phyloP scores from a whole-genome alignment of 441 rosid genomes.

The Gossypium schwendimanii region DNA sequence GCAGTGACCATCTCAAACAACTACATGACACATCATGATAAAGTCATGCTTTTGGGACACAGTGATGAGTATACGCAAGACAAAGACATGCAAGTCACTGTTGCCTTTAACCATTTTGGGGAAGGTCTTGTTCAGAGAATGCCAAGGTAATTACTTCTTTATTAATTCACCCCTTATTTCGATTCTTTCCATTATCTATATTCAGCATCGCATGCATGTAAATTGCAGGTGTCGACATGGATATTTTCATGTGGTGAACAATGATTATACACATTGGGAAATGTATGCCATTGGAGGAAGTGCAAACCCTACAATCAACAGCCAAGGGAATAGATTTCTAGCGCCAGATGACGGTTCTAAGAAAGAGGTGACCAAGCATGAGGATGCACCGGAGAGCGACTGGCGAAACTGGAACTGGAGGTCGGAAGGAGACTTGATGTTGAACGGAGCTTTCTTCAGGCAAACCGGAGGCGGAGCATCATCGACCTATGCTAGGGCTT shows the following conservation, averaged over 20 bases:
- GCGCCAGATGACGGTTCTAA: neutral
- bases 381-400: constrained; percentile 6
- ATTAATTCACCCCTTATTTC: neutral
- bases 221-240: neutral
- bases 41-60: constrained; percentile 56
- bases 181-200: neutral
- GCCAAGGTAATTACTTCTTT: neutral
- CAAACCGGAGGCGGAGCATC: constrained; percentile 43
- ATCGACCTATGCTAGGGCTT: constrained; percentile 46
- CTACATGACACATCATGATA: constrained; percentile 57
- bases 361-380: constrained; percentile 33
- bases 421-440: constrained; percentile 4
- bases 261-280: constrained; percentile 3
- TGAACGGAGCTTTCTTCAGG: constrained; percentile 58
- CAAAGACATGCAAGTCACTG: constrained; percentile 9
- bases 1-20: constrained; percentile 59
- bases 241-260: constrained; percentile 5
- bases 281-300: constrained; percentile 7
- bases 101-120: constrained; percentile 2
- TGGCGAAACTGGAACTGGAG: constrained; percentile 1
- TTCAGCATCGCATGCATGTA: neutral
- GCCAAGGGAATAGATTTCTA: constrained; percentile 3
- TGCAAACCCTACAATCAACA: constrained; percentile 2
- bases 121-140: constrained; percentile 2
- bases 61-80: constrained; percentile 36